A percentile compares a stretch with the other conserved stretches of the same genome.
These are phyloP conservation scores for Gamarada debralockiae DNA, from an alignment of 495 filamentous ascomycete genomes.

Conservation along the genomic window DNA sequence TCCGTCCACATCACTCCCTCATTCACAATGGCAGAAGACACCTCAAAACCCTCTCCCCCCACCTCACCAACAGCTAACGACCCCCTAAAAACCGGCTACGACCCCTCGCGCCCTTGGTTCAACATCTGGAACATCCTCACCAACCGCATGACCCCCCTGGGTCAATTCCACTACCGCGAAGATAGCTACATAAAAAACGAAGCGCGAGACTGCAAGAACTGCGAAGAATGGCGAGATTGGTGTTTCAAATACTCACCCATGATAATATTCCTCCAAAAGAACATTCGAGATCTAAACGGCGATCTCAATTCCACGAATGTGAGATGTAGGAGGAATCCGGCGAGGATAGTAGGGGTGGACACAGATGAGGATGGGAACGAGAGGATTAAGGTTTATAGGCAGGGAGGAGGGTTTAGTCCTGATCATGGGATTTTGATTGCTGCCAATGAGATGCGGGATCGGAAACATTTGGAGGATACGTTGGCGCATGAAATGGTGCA, in stretches of 20 bases:
- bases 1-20: not conserved
- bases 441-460: conserved; percentile 76
- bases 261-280: conserved; percentile 77
- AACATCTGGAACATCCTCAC: conserved; percentile 77
- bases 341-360: conserved; percentile 16
- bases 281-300: conserved; percentile 72
- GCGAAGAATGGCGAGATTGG: conserved; percentile 75
- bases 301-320: conserved; percentile 71
- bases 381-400: conserved; percentile 26
- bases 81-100: conserved; percentile 55
- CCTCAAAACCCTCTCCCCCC: conserved; percentile 3
- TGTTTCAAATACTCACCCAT: conserved; percentile 78
- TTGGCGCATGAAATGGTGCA: conserved; percentile 97
- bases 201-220: conserved; percentile 66
- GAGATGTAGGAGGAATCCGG: conserved; percentile 70
- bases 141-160: conserved; percentile 63
- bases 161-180: conserved; percentile 65
- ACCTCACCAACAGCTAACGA: conserved; percentile 33
- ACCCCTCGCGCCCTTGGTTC: conserved; percentile 64
- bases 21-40: conserved; percentile 4
- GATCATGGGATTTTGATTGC: conserved; percentile 85
- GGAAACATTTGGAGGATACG: conserved; percentile 83
- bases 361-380: conserved; percentile 32
- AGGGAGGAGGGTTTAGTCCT: conserved; percentile 77
- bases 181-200: conserved; percentile 64